Percentiles rank a stretch among this genome's conserved stretches.
Conservation (phyloP, 495 filamentous ascomycete species). For the Cercophora samala region DNA sequence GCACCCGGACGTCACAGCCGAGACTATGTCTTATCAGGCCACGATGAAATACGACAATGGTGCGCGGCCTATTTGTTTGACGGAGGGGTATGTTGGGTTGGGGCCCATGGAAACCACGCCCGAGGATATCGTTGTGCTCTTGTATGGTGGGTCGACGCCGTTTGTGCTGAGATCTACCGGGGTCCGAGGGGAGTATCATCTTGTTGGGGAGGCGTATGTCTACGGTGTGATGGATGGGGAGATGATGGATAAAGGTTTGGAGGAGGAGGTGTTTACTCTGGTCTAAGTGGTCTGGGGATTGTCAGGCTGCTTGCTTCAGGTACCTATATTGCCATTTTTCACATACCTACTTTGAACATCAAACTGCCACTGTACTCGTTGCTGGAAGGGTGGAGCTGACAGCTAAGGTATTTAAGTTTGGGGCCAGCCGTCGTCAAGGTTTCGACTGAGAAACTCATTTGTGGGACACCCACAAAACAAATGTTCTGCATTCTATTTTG, state of each 20-base stretch:
- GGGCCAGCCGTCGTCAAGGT: too few relatives aligned
- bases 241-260: not conserved
- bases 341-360: too few relatives aligned
- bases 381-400: too few relatives aligned
- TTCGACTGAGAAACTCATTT: too few relatives aligned
- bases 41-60: not conserved
- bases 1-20: not conserved
- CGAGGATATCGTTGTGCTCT: not conserved
- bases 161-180: not conserved
- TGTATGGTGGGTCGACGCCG: not conserved
- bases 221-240: not conserved
- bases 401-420: too few relatives aligned
- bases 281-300: too few relatives aligned
- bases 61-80: not conserved
- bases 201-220: not conserved
- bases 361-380: too few relatives aligned
- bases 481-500: too few relatives aligned
- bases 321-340: too few relatives aligned
- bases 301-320: too few relatives aligned
- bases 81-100: not conserved
- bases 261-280: not conserved
- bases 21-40: not conserved
- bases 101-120: not conserved
- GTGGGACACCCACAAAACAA: too few relatives aligned
- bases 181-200: not conserved